Percentiles rank a stretch among this genome's conserved stretches.
phyloP scores from a whole-genome alignment of 1,284 basidiomycete species.

The Trichosporon sp. region DNA sequence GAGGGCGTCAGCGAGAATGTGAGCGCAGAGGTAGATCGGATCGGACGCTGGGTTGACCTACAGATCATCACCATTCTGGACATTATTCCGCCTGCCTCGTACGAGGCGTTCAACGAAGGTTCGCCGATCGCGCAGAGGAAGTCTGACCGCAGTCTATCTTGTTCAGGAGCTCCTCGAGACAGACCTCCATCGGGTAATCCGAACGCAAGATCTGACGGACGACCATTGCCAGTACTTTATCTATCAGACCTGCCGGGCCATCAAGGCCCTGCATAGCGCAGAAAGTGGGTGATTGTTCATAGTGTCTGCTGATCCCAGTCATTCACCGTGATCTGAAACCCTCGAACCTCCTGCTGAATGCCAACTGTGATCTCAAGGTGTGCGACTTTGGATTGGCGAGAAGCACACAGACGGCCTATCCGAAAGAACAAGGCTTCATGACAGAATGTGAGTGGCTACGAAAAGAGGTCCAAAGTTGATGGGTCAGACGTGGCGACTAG shows the following conservation, averaged over 20 bases:
- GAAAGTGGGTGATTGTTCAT: constrained; percentile 51
- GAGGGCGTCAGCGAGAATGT: constrained; percentile 90
- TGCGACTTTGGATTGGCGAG: constrained; percentile 89
- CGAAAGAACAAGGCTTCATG: constrained; percentile 75
- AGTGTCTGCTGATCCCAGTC: constrained; percentile 49
- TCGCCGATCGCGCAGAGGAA: constrained; percentile 8
- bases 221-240: constrained; percentile 69
- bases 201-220: constrained; percentile 74
- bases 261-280: constrained; percentile 90
- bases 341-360: constrained; percentile 88
- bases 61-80: constrained; percentile 93
- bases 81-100: constrained; percentile 81
- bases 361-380: constrained; percentile 93
- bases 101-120: constrained; percentile 88
- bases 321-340: constrained; percentile 95
- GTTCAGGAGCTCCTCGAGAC: constrained; percentile 79
- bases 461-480: not conserved
- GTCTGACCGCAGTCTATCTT: constrained; percentile 47
- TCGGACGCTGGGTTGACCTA: not conserved
- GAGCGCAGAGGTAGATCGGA: too few species aligned
- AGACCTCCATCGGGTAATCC: constrained; percentile 65
- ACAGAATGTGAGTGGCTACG: constrained; percentile 50
- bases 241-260: constrained; percentile 67
- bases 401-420: constrained; percentile 76
- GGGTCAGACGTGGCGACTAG: constrained; percentile 6